Evolutionary conservation across 306 rosid genomes (phyloP).

Genomic region (Pterocarpus santalinus): DNA sequence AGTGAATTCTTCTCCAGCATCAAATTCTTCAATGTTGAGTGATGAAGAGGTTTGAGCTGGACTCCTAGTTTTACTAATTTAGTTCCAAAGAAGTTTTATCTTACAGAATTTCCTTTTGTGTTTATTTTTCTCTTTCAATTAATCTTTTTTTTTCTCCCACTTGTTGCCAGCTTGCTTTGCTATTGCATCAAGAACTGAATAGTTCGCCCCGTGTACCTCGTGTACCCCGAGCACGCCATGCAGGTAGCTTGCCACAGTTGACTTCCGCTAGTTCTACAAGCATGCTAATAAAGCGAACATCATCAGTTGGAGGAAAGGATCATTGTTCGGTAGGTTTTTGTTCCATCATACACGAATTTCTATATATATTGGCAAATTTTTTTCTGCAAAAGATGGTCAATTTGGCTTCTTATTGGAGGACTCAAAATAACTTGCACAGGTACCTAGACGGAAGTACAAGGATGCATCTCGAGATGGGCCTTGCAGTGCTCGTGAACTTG

Average conservation of each 20-base stretch:
- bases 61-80: conserved; percentile 24
- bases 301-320: conserved; percentile 82
- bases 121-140: conserved; percentile 37
- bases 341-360: conserved; percentile 8
- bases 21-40: conserved; percentile 79
- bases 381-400: conserved; percentile 27
- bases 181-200: conserved; percentile 94
- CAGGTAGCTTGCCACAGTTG: conserved; percentile 84
- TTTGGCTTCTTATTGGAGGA: conserved; percentile 30
- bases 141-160: neutral
- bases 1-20: conserved; percentile 62
- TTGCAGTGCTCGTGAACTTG: conserved; percentile 70
- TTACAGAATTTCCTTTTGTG: neutral
- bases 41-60: conserved; percentile 87
- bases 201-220: conserved; percentile 99
- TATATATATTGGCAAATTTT: neutral
- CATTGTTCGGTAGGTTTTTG: conserved; percentile 65
- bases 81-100: conserved; percentile 23
- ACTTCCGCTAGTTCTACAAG: conserved; percentile 78
- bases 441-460: conserved; percentile 77
- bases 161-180: conserved; percentile 80
- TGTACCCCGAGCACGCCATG: conserved; percentile 89
- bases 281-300: conserved; percentile 79
- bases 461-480: conserved; percentile 78
- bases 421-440: conserved; percentile 56